These are phyloP conservation scores for Cryptosporidium sp. DNA, from an alignment of 169 alveolate species.

Conservation along the genomic window DNA sequence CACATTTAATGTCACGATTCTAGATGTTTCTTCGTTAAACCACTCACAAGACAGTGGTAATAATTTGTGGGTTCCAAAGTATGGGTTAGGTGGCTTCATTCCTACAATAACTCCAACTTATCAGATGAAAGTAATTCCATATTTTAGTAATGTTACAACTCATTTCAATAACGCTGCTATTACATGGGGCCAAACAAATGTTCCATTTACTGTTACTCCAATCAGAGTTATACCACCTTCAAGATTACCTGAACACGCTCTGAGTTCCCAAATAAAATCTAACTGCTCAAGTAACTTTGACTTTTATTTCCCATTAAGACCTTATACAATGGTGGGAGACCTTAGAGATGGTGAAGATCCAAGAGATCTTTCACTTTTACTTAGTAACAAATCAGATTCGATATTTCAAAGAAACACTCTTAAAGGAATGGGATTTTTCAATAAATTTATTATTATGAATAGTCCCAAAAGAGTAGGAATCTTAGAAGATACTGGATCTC, in stretches of 20 bases:
- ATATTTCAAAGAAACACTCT: slow-evolving; percentile 61
- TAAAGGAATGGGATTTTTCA: slow-evolving; percentile 49
- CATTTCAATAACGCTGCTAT: slow-evolving; percentile 56
- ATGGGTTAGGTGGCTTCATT: slow-evolving; percentile 61
- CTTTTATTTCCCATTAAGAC: slow-evolving; percentile 55
- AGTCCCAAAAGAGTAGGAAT: slow-evolving; percentile 34
- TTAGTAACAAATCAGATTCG: slow-evolving; percentile 23
- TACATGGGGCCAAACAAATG: slow-evolving; percentile 72
- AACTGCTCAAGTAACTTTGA: slow-evolving; percentile 59
- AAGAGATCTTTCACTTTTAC: slow-evolving; percentile 33
- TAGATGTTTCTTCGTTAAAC: slow-evolving; percentile 7
- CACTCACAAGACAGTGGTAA: not conserved
- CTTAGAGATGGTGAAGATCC: not conserved
- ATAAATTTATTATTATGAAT: slow-evolving; percentile 49
- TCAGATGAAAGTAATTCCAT: slow-evolving; percentile 71
- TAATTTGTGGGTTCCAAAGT: slow-evolving; percentile 43
- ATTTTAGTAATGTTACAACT: slow-evolving; percentile 45
- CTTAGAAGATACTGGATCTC: slow-evolving; percentile 30
- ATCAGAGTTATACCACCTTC: slow-evolving; percentile 60
- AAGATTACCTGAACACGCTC: slow-evolving; percentile 29
- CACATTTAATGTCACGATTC: slow-evolving; percentile 45
- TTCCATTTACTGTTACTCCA: slow-evolving; percentile 67
- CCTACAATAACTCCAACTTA: slow-evolving; percentile 57
- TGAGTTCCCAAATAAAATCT: not conserved
- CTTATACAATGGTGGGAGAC: slow-evolving; percentile 18